A percentile compares a stretch with the other conserved stretches of the same genome.
phyloP scores from a whole-genome alignment of 306 rosid species.

The Coriaria nepalensis region DNA sequence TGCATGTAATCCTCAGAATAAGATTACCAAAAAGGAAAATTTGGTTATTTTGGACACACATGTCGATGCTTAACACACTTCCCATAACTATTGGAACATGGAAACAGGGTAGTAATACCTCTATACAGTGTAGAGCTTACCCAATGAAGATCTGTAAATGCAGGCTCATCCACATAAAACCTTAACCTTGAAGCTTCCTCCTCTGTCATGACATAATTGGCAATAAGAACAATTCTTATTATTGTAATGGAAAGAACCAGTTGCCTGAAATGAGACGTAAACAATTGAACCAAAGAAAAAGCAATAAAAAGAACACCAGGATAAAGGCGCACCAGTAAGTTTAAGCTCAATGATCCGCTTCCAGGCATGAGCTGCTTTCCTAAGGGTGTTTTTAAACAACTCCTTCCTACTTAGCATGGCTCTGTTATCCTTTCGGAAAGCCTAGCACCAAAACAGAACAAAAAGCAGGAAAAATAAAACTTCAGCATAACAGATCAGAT shows the following conservation, averaged over 20 bases:
- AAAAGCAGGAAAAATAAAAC: no score
- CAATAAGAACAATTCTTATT: no score
- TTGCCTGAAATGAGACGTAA: neutral
- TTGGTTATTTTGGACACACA: no score
- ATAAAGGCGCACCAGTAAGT: constrained; percentile 41
- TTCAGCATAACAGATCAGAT: no score
- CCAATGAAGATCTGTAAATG: constrained; percentile 97
- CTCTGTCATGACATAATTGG: constrained; percentile 32
- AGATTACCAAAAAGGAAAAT: no score
- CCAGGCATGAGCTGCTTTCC: constrained; percentile 79
- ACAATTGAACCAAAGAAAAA: constrained; percentile 13
- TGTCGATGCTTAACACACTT: no score
- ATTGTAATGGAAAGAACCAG: no score
- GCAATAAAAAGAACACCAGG: neutral
- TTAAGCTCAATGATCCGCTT: constrained; percentile 66
- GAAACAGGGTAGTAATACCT: constrained; percentile 5
- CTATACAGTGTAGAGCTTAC: constrained; percentile 29
- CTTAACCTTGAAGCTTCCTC: constrained; percentile 69
- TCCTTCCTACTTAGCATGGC: constrained; percentile 52
- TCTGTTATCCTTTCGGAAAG: constrained; percentile 69
- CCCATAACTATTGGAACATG: neutral
- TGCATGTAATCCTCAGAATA: no score
- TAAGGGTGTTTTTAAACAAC: constrained; percentile 69
- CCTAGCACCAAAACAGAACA: constrained; percentile 26
- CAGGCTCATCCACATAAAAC: constrained; percentile 59